Evolutionary conservation across 2,329 filamentous ascomycete species (phyloP).

Genomic region (Pezicula carpinea): DNA sequence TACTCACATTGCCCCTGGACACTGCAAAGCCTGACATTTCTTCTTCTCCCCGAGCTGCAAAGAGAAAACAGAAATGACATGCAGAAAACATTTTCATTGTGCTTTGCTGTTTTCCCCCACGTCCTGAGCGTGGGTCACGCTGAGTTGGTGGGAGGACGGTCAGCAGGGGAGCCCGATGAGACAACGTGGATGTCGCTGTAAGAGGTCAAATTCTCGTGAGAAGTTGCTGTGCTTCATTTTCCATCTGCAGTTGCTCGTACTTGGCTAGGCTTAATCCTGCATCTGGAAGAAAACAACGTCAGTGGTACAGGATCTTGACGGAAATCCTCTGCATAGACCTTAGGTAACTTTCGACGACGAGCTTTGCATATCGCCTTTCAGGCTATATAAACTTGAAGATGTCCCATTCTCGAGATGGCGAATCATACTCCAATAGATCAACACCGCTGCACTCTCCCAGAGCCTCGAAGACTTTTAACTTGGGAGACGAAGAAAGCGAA

Average conservation of each 20-base stretch:
- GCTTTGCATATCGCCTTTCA: not conserved
- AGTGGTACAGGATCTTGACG: not conserved
- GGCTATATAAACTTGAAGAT: constrained; percentile 3
- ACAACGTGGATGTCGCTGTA: not conserved
- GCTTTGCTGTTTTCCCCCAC: not conserved
- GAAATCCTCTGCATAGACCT: not conserved
- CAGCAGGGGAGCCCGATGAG: not conserved
- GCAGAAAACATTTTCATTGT: not conserved
- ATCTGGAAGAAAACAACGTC: not conserved
- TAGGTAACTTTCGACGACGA: not conserved
- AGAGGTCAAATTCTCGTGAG: not conserved
- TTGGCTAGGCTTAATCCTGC: not conserved
- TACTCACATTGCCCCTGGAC: no score
- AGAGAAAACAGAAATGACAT: no score
- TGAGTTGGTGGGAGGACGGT: not conserved
- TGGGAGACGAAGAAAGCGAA: constrained; percentile 11
- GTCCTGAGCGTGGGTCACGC: not conserved
- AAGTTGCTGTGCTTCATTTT: not conserved
- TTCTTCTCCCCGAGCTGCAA: no score
- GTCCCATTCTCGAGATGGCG: not conserved
- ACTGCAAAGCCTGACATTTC: no score
- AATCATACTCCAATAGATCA: not conserved
- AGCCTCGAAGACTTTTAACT: not conserved
- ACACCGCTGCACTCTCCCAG: not conserved
- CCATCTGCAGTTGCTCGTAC: not conserved